Evolutionary conservation across 768 basidiomycete species (phyloP), one percentile per base, ranked within the genome.

Genomic region (Termitomyces sp.): DNA sequence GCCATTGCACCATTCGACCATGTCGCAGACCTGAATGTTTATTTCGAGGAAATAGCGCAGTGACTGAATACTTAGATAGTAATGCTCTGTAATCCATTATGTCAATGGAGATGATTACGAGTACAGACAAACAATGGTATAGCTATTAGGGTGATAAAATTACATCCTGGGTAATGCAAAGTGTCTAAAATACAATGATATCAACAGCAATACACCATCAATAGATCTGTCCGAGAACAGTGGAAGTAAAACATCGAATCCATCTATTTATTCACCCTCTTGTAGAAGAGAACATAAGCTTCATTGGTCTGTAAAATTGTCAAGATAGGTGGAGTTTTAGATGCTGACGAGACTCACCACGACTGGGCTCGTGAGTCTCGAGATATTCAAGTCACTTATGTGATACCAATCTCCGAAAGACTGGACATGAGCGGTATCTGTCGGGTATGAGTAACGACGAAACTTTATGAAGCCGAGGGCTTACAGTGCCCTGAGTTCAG

Each of bases 401-500:
- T 33, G 32, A 44, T 50, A 75, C 97, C 97, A 99, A 40, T 90
- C 87, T 36, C 90, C 88, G 55, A 87, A 80, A 16, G 90, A 93
- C 38, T 91, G 84, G 54, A 99, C 86, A 67, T 86, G 95, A 20
- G 97, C 94, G 49, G 96, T 98, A 71, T 98, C 96, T 97, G 32
- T 53, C 55, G 47, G 23, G 26, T 53, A 20, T 48, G 53, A 57
- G 62, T 56, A 55, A 51, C n/a, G 28, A 33, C 36, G 52, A 51
- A 18, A 35, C 30, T 35, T 30, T 47, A 54, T 56, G 44, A 55
- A 43, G 32, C 18, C 20, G 30, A 23, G 55, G 5, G 80, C 94
- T 74, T 66, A 97, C 97, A 99, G 73, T 99, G 97, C 0, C 97
- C 97, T 68, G 91, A 93, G 67, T 88, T 93, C 56, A 99, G 74